Conservation (phyloP, 441 rosid genomes). For the Dalechampia spathulata region DNA sequence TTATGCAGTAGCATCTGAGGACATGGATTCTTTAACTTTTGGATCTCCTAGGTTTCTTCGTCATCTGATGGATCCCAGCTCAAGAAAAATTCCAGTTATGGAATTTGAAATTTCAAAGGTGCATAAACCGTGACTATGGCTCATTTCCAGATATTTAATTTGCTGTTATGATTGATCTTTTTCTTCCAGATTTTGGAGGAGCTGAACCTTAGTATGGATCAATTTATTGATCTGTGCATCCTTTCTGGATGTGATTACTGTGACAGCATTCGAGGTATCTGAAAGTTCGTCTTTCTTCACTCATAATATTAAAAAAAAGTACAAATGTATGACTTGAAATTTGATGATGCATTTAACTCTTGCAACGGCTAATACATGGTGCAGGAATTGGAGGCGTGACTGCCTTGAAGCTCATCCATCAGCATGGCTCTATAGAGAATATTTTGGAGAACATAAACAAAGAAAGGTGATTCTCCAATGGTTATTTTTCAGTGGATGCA, state of each 20-base stretch:
- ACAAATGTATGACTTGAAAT: too few relatives aligned
- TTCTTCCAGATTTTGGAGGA: slow-evolving; percentile 70
- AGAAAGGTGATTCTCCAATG: slow-evolving; percentile 45
- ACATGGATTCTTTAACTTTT: slow-evolving; percentile 97
- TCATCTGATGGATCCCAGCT: slow-evolving; percentile 98
- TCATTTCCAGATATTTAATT: neutral
- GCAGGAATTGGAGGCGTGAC: slow-evolving; percentile 92
- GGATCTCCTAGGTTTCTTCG: slow-evolving; percentile 94
- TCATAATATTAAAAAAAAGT: neutral
- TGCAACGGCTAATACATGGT: slow-evolving; percentile 13
- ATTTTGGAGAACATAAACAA: slow-evolving; percentile 77
- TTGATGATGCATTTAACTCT: slow-evolving; percentile 4
- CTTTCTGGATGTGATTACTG: slow-evolving; percentile 99
- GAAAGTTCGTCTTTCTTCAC: neutral
- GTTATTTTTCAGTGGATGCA: neutral
- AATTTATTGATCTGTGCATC: slow-evolving; percentile 91
- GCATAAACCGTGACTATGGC: slow-evolving; percentile 5
- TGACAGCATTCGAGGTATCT: slow-evolving; percentile 93
- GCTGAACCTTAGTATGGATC: slow-evolving; percentile 86
- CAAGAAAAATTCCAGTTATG: slow-evolving; percentile 92
- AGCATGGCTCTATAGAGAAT: slow-evolving; percentile 81
- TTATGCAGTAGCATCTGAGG: slow-evolving; percentile 98
- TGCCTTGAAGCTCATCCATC: slow-evolving; percentile 91
- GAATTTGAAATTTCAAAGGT: slow-evolving; percentile 90
- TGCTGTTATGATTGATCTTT: slow-evolving; percentile 13